Percentiles rank a stretch among this genome's conserved stretches.
Conservation (phyloP, 257 asterid species). For the Cynanchum wilfordii region DNA sequence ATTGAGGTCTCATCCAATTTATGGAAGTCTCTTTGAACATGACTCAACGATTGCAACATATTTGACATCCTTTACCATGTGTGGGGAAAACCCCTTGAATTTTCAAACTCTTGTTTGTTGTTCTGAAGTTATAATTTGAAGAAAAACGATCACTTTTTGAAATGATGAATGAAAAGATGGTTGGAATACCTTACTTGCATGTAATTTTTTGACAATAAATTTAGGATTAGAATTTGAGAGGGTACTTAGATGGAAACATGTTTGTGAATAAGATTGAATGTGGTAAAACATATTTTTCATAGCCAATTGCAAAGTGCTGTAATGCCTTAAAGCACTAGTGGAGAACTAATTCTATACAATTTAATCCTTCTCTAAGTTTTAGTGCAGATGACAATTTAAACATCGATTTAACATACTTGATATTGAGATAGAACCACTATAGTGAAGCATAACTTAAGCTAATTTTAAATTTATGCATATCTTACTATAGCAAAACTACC, state of each 20-base stretch:
- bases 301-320: no score
- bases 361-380: no score
- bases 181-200: background rate
- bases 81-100: background rate
- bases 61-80: background rate
- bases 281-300: no score
- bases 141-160: background rate
- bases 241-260: background rate
- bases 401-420: no score
- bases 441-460: background rate
- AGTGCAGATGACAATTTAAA: no score
- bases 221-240: background rate
- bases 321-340: background rate
- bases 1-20: background rate
- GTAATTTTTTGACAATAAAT: background rate
- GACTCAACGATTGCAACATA: background rate
- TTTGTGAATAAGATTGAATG: background rate
- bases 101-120: background rate
- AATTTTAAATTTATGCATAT: no score
- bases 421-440: background rate
- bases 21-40: background rate
- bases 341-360: background rate
- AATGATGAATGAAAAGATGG: background rate
- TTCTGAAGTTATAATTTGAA: background rate
- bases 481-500: no score